Percentiles rank a stretch among this genome's conserved stretches.
phyloP scores from a whole-genome alignment of 352 stramenopile genomes.

The Albugo candida region DNA sequence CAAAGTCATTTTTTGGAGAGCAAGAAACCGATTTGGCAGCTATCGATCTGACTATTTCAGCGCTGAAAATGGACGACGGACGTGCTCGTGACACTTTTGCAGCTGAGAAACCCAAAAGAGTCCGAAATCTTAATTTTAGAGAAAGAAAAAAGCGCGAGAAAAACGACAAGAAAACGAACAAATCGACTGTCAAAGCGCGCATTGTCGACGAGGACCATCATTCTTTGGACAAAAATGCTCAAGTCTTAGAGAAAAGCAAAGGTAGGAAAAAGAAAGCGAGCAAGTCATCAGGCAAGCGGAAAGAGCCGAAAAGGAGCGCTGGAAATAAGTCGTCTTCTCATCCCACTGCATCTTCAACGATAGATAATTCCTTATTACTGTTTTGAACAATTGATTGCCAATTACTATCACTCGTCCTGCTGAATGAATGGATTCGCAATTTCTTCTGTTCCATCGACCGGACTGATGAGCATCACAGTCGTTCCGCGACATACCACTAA shows the following conservation, averaged over 20 bases:
- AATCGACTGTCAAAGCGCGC: slow-evolving; percentile 20
- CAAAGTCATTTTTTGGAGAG: slow-evolving; percentile 22
- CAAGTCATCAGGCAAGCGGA: slow-evolving; percentile 15
- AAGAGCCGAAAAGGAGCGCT: slow-evolving; percentile 5
- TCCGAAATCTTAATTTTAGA: neutral
- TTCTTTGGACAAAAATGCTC: slow-evolving; percentile 18
- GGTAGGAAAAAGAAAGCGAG: slow-evolving; percentile 21
- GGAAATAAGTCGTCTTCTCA: too few relatives aligned
- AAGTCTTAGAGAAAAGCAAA: slow-evolving; percentile 16
- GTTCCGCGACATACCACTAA: slow-evolving; percentile 87
- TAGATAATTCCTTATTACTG: too few relatives aligned
- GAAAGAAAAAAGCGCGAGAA: too few relatives aligned
- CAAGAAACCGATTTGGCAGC: slow-evolving; percentile 49
- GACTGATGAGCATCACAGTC: slow-evolving; percentile 82
- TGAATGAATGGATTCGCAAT: slow-evolving; percentile 85
- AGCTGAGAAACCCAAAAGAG: slow-evolving; percentile 45
- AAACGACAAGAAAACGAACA: slow-evolving; percentile 37
- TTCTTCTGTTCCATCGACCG: slow-evolving; percentile 80
- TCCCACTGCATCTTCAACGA: too few relatives aligned
- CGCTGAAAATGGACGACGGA: slow-evolving; percentile 24
- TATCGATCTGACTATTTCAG: slow-evolving; percentile 56
- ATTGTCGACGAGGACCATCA: slow-evolving; percentile 5
- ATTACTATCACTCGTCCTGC: slow-evolving; percentile 39
- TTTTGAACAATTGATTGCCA: too few relatives aligned
- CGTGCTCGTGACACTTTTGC: too few relatives aligned